phyloP scores from a whole-genome alignment of 1,284 basidiomycete species.

The Tilletia horrida region DNA sequence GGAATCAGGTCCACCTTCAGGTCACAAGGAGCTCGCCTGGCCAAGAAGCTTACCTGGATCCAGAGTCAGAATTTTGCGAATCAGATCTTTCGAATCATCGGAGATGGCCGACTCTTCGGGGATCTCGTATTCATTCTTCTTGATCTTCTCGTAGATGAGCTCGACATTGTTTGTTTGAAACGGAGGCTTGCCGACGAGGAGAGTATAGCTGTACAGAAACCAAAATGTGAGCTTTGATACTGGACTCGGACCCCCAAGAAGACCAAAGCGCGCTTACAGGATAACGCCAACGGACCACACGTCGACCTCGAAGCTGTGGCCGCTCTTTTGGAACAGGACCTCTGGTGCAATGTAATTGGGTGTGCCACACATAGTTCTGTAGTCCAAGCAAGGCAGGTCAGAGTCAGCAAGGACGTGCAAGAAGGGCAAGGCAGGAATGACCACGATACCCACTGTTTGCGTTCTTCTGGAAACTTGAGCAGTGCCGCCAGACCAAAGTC shows the following conservation, averaged over 20 bases:
- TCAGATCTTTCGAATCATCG: slow-evolving; percentile 70
- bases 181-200: slow-evolving; percentile 86
- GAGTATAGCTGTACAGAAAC: slow-evolving; percentile 65
- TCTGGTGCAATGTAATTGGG: slow-evolving; percentile 99
- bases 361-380: slow-evolving; percentile 87
- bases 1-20: not conserved
- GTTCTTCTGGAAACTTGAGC: slow-evolving; percentile 90
- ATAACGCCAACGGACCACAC: slow-evolving; percentile 98
- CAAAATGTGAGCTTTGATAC: not conserved
- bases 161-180: slow-evolving; percentile 93
- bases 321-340: slow-evolving; percentile 88
- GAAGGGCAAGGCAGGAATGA: slow-evolving; percentile 13
- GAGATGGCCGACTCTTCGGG: slow-evolving; percentile 74
- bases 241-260: too few species aligned
- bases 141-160: slow-evolving; percentile 70
- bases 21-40: not conserved
- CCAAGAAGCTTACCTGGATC: slow-evolving; percentile 27
- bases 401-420: not conserved
- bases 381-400: not conserved
- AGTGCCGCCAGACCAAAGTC: slow-evolving; percentile 96
- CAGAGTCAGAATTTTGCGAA: slow-evolving; percentile 79
- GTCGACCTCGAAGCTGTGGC: slow-evolving; percentile 97
- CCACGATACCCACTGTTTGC: slow-evolving; percentile 78
- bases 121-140: slow-evolving; percentile 89
- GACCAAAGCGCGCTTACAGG: slow-evolving; percentile 54